A percentile compares a stretch with the other conserved stretches of the same genome.
Evolutionary conservation across 768 basidiomycete species (phyloP).

Genomic region (Mycena galericulata): DNA sequence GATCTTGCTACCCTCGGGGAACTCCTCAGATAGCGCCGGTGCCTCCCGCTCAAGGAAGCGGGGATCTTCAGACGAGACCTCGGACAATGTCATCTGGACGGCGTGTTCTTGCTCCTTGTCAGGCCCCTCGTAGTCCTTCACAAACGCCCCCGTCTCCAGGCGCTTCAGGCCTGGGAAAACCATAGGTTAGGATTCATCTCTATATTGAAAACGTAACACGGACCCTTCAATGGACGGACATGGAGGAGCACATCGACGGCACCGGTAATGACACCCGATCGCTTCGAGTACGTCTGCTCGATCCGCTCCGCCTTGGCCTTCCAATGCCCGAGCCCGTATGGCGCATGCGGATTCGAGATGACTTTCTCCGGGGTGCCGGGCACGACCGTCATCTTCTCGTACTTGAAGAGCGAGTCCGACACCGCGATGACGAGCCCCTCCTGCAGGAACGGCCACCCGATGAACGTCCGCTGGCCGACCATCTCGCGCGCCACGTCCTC

Average conservation of each 20-base stretch:
- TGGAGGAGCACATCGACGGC: slow-evolving; percentile 85
- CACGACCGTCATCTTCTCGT: slow-evolving; percentile 75
- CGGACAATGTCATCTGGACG: slow-evolving; percentile 84
- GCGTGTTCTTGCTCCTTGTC: slow-evolving; percentile 90
- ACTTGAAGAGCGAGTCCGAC: slow-evolving; percentile 89
- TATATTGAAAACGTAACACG: slow-evolving; percentile 28
- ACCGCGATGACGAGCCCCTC: slow-evolving; percentile 91
- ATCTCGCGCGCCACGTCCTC: slow-evolving; percentile 81
- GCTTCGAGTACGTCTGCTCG: slow-evolving; percentile 89
- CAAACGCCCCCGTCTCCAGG: slow-evolving; percentile 88
- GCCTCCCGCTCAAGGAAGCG: slow-evolving; percentile 86
- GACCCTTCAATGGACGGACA: slow-evolving; percentile 92
- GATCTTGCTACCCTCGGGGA: slow-evolving; percentile 89
- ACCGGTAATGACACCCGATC: slow-evolving; percentile 88
- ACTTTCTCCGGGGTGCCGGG: slow-evolving; percentile 65
- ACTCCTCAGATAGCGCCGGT: slow-evolving; percentile 87
- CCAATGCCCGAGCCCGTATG: slow-evolving; percentile 79
- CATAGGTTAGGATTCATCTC: slow-evolving; percentile 1
- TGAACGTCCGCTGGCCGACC: slow-evolving; percentile 82
- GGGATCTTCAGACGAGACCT: slow-evolving; percentile 91
- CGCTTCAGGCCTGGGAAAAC: slow-evolving; percentile 80
- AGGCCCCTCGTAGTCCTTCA: slow-evolving; percentile 91
- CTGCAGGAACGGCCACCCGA: slow-evolving; percentile 95
- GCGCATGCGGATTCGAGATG: slow-evolving; percentile 79
- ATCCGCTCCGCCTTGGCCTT: slow-evolving; percentile 84